These are phyloP conservation scores for Dioscorea zingiberensis DNA, from an alignment of 106 monocot species.

Conservation along the genomic window DNA sequence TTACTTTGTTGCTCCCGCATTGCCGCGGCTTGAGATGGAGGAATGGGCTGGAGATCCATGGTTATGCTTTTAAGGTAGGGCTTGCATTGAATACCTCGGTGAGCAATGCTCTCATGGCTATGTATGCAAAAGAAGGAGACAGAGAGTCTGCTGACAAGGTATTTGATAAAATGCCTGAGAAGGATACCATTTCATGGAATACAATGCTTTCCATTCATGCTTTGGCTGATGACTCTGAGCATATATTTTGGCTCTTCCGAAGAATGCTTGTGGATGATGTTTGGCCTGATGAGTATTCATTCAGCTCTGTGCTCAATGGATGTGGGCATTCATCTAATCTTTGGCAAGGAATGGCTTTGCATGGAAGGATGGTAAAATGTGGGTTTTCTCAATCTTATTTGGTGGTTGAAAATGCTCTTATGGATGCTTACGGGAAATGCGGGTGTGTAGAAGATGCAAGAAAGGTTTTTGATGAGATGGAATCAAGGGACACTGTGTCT, in stretches of 20 bases:
- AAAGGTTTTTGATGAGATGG: constrained; percentile 56
- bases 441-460: constrained; percentile 45
- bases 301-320: constrained; percentile 51
- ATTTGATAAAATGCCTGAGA: constrained; percentile 39
- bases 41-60: constrained; percentile 73
- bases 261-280: constrained; percentile 37
- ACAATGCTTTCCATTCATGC: constrained; percentile 48
- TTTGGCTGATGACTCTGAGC: constrained; percentile 23
- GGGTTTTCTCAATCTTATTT: constrained; percentile 38
- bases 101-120: constrained; percentile 68
- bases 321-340: constrained; percentile 57
- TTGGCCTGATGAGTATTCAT: constrained; percentile 63
- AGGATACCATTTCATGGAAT: constrained; percentile 70
- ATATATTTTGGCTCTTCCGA: constrained; percentile 40
- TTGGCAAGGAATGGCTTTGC: constrained; percentile 37
- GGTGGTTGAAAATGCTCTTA: constrained; percentile 55
- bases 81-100: constrained; percentile 49
- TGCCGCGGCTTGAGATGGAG: constrained; percentile 23
- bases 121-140: constrained; percentile 54
- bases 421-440: constrained; percentile 79
- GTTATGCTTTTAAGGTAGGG: constrained; percentile 48
- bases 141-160: constrained; percentile 23
- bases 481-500: constrained; percentile 42
- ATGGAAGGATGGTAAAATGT: constrained; percentile 42
- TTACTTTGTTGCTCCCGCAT: constrained; percentile 55